Conservation (phyloP, 768 basidiomycete species). For the Russula brevipes region DNA sequence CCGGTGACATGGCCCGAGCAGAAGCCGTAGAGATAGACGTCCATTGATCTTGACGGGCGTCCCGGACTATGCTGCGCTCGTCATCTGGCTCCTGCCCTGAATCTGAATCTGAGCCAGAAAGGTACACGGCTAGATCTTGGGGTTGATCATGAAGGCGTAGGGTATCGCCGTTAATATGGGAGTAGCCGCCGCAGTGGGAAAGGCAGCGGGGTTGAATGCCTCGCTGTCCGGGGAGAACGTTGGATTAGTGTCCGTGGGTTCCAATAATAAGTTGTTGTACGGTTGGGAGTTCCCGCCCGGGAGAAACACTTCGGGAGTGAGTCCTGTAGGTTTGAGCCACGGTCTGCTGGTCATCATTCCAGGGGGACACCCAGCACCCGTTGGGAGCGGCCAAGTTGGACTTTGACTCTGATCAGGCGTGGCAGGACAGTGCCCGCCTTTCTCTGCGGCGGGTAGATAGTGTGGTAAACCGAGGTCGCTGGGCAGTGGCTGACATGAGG, state of each 20-base stretch:
- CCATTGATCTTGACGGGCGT: conserved; percentile 9
- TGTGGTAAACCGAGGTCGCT: conserved; percentile 1
- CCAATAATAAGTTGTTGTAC: conserved; percentile 6
- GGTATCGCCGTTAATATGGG: conserved; percentile 6
- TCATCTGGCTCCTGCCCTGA: conserved; percentile 16
- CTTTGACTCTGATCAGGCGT: conserved; percentile 1
- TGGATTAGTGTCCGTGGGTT: not conserved
- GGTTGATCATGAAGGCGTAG: conserved; percentile 1
- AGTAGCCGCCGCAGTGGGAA: conserved; percentile 3
- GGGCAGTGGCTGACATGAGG: not conserved
- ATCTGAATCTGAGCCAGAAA: conserved; percentile 21
- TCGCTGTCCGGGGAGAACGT: conserved; percentile 7
- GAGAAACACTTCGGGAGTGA: conserved; percentile 5
- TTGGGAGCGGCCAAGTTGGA: conserved; percentile 7
- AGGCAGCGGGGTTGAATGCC: not conserved
- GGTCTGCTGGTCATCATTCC: not conserved
- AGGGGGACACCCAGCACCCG: not conserved
- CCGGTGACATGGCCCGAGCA: conserved; percentile 9
- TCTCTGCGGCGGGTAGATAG: not conserved
- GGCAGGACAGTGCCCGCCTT: not conserved
- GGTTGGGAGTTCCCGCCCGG: not conserved
- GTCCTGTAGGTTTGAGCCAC: conserved; percentile 3
- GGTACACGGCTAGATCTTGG: conserved; percentile 2
- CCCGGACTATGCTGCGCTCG: conserved; percentile 10
- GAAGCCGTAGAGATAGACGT: conserved; percentile 4